Conservation (phyloP, 2,329 filamentous ascomycete genomes). For the Penicillium polonicum region DNA sequence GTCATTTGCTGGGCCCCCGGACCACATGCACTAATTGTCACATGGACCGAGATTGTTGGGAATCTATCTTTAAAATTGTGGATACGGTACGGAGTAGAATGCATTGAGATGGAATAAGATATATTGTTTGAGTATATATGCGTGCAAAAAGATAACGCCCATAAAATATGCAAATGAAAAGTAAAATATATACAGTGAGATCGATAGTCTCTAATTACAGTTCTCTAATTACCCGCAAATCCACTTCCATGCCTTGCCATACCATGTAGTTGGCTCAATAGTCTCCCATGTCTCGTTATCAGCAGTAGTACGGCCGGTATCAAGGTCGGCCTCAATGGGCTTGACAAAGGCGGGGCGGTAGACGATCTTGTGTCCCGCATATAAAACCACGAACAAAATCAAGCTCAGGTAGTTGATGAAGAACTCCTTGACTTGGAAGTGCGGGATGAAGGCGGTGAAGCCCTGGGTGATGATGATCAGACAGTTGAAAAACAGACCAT, state of each 20-base stretch:
- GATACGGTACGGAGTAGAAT: too few relatives aligned
- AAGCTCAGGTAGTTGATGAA: slow-evolving; percentile 65
- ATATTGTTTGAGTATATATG: neutral
- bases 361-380: slow-evolving; percentile 57
- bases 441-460: slow-evolving; percentile 63
- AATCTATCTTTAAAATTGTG: neutral
- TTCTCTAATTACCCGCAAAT: slow-evolving; percentile 15
- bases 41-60: slow-evolving; percentile 12
- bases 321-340: slow-evolving; percentile 44
- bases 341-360: slow-evolving; percentile 39
- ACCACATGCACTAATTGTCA: slow-evolving; percentile 21
- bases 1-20: slow-evolving; percentile 7
- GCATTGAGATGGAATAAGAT: too few relatives aligned
- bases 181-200: slow-evolving; percentile 1
- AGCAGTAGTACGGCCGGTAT: slow-evolving; percentile 39
- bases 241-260: slow-evolving; percentile 30
- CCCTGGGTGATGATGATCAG: slow-evolving; percentile 67
- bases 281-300: slow-evolving; percentile 40
- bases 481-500: slow-evolving; percentile 64
- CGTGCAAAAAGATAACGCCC: neutral
- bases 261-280: slow-evolving; percentile 30
- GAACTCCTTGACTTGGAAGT: slow-evolving; percentile 59
- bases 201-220: neutral
- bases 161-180: neutral
- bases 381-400: slow-evolving; percentile 61